Percentiles rank a stretch among this genome's conserved stretches.
Evolutionary conservation across 192 early-diverging fungal species (phyloP).

Genomic region (Coemansia sp.): DNA sequence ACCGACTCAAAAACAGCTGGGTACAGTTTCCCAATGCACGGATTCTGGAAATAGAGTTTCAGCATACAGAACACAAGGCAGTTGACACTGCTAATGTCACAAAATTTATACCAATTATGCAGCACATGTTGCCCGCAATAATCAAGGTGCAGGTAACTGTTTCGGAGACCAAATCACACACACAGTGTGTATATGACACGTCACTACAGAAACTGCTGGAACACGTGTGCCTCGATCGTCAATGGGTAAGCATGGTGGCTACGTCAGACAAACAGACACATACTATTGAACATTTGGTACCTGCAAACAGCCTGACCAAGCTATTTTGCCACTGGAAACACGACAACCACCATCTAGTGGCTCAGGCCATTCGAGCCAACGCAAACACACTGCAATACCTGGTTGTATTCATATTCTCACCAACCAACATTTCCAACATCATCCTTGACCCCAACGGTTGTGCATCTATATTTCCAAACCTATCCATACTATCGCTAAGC

Average conservation of each 20-base stretch:
- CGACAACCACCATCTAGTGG: not conserved
- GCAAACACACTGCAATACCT: not conserved
- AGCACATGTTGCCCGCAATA: not conserved
- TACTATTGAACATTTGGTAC: not conserved
- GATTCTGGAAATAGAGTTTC: not conserved
- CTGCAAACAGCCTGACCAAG: not conserved
- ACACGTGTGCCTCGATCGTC: not conserved
- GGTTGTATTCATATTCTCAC: not conserved
- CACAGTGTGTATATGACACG: not conserved
- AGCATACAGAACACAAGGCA: not conserved
- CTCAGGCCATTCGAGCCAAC: conserved; percentile 1
- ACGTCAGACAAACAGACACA: not conserved
- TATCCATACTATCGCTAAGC: not conserved
- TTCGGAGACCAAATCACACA: not conserved
- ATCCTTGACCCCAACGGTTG: not conserved
- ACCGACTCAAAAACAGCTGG: not conserved
- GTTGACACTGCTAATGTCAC: not conserved
- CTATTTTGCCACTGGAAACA: not conserved
- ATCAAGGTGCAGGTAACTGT: not conserved
- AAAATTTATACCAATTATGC: not conserved
- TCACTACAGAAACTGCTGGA: not conserved
- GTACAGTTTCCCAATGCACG: not conserved
- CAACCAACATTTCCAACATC: not conserved
- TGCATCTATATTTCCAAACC: not conserved
- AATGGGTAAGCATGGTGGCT: not conserved